phyloP scores from a whole-genome alignment of 768 basidiomycete genomes.

The Suillus spraguei region DNA sequence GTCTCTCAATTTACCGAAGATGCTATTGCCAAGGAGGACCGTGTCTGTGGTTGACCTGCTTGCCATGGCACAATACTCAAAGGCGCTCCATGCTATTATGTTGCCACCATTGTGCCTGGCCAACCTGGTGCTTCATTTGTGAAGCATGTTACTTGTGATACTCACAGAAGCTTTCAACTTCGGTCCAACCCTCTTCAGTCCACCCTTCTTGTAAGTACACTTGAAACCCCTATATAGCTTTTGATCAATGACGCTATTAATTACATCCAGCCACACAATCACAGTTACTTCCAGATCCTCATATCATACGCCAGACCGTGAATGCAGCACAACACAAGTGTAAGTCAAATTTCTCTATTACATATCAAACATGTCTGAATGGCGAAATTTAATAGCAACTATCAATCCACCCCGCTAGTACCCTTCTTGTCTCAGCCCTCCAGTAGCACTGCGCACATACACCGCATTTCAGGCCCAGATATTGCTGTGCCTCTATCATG shows the following conservation, averaged over 20 bases:
- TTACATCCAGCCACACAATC: neutral
- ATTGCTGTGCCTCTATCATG: neutral
- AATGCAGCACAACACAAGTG: conserved; percentile 1
- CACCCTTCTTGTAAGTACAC: neutral
- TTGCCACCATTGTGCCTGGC: conserved; percentile 6
- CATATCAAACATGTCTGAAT: neutral
- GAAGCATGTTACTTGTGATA: conserved; percentile 10
- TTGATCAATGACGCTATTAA: neutral
- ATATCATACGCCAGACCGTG: conserved; percentile 5
- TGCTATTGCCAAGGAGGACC: conserved; percentile 9
- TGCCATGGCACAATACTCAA: conserved; percentile 6
- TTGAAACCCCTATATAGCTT: neutral
- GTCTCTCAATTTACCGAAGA: conserved; percentile 16
- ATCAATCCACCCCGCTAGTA: conserved; percentile 5
- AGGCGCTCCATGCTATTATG: conserved; percentile 13
- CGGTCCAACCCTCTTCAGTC: neutral
- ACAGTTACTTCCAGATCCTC: conserved; percentile 1
- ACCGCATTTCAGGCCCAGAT: conserved; percentile 1
- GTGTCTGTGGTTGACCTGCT: neutral
- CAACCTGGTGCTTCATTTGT: conserved; percentile 4
- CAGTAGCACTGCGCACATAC: neutral
- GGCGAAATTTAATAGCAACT: too few species aligned
- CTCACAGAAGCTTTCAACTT: conserved; percentile 5
- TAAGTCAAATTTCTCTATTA: conserved; percentile 6
- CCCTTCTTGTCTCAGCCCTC: neutral